Evolutionary conservation across 2,329 filamentous ascomycete species (phyloP).

Genomic region (Penicillium sp.): DNA sequence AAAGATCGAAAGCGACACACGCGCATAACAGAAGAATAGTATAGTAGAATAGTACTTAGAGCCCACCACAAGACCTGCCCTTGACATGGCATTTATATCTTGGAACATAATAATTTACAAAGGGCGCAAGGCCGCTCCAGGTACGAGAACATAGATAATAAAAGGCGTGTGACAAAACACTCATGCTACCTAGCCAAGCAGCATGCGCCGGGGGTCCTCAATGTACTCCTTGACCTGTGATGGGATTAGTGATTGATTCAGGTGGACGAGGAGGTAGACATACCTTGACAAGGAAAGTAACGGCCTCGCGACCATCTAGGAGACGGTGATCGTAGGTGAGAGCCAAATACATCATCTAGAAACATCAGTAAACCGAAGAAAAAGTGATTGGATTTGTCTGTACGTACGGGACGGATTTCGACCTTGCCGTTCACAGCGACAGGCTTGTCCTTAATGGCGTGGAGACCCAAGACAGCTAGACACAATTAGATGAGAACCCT

Average conservation of each 20-base stretch:
- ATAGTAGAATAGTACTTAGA: background rate
- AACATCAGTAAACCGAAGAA: background rate
- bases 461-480: constrained; percentile 76
- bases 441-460: constrained; percentile 93
- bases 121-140: constrained; percentile 18
- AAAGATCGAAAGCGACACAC: background rate
- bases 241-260: constrained; percentile 13
- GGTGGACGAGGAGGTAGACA: constrained; percentile 7
- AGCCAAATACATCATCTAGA: constrained; percentile 93
- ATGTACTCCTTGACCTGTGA: constrained; percentile 83
- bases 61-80: constrained; percentile 7
- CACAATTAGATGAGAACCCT: constrained; percentile 3
- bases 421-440: constrained; percentile 90
- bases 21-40: background rate
- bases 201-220: constrained; percentile 90
- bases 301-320: constrained; percentile 89
- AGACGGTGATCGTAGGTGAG: constrained; percentile 97
- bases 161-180: constrained; percentile 1
- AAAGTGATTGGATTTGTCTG: constrained; percentile 6
- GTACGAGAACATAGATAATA: constrained; percentile 14
- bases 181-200: constrained; percentile 52
- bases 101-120: constrained; percentile 32
- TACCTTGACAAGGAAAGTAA: constrained; percentile 88
- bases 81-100: constrained; percentile 22
- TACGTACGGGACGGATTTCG: constrained; percentile 73